Conservation (phyloP, 805 yeast species). For the Wickerhamiella azymoides region DNA sequence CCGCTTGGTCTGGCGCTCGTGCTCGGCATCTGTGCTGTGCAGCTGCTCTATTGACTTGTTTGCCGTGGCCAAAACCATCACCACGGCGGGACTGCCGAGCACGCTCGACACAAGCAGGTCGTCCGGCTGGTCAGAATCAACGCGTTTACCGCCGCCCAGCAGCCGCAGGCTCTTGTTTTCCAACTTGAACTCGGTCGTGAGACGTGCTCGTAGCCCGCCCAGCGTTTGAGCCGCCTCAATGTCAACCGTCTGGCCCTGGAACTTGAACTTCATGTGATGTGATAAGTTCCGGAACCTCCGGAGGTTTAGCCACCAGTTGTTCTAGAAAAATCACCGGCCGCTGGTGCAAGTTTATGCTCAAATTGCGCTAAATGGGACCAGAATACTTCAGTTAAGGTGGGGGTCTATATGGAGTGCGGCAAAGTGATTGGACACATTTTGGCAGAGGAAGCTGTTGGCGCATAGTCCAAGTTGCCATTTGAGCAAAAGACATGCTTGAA, state of each 20-base stretch:
- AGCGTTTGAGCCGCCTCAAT: neutral
- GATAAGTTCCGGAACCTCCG: neutral
- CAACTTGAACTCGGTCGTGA: neutral
- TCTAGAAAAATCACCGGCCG: neutral
- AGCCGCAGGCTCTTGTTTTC: neutral
- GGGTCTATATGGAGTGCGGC: no score
- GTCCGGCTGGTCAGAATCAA: neutral
- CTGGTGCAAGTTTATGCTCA: no score
- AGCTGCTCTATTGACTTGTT: constrained; percentile 18
- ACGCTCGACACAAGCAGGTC: neutral
- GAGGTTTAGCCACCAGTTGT: neutral
- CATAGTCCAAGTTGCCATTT: no score
- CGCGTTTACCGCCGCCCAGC: constrained; percentile 6
- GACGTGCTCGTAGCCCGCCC: neutral
- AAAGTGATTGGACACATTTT: no score
- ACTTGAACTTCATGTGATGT: constrained; percentile 1
- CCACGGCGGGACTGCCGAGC: neutral
- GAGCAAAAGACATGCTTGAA: no score
- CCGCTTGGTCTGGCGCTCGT: constrained; percentile 15
- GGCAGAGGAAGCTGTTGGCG: no score
- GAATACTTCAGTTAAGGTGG: no score
- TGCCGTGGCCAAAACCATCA: constrained; percentile 23
- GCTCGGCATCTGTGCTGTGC: constrained; percentile 16
- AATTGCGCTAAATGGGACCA: no score
- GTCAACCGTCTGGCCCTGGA: neutral